Evolutionary conservation across 2,329 filamentous ascomycete species (phyloP), one percentile per base, ranked within the genome.

Genomic region (Arthrobotrys pseudoclavata): DNA sequence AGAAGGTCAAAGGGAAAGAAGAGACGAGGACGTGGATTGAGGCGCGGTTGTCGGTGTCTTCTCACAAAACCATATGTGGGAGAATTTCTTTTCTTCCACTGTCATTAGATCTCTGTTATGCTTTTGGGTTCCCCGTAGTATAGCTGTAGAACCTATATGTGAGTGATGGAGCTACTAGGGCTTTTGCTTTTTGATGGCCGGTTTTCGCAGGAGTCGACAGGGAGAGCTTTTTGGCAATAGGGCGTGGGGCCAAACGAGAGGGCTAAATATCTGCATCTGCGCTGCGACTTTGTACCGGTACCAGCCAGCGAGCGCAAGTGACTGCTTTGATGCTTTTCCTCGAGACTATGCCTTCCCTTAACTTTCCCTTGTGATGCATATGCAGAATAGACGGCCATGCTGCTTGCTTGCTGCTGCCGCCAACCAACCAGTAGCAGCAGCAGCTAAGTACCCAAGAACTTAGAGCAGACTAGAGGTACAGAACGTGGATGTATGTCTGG

Each of bases 1-100:
- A 76, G 66, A 76, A 70, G 72, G 72, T 76, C 72, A 47, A 66
- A 64, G 47, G 72, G 72, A 76, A 66, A 53, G 72, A 66, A 47
- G 48, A 37, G 63, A 62, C 55, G 64, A 52, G 66, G 66, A 61
- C 45, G 34, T 26, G 55, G 55, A 60, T 60, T 70, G 66, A 67
- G 72, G 72, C 72, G 72, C 66, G 72, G 71, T 50, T 62, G 61
- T 45, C 64, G 64, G 66, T 66, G 57, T 72, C 60, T 31, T 66
- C 61, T 76, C 61, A n/a, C 61, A 60, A 50, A 20, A 48, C 10
- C 24, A 37, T 55, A 42, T 52, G 24, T 64, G 4, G n/a, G 62
- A 37, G 48, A 26, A 15, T 34, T 40, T 40, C 37, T 40, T 69
- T 34, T 69, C 47, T 26, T 66, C 57, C 34, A 40, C 52, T 20